Evolutionary conservation across 495 filamentous ascomycete species (phyloP).

Genomic region (Cudoniella acicularis): DNA sequence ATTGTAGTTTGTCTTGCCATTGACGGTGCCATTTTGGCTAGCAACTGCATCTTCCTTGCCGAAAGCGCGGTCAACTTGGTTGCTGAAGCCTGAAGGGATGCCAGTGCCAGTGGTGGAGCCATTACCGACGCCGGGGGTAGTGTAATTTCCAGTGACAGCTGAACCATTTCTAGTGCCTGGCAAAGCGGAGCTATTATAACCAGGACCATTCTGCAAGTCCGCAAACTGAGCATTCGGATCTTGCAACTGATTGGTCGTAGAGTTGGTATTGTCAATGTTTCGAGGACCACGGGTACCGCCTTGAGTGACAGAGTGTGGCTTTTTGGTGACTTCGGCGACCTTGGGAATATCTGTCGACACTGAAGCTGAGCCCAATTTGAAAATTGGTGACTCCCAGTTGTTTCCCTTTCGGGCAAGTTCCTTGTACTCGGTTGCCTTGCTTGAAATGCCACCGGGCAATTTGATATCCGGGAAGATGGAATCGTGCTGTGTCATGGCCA

Average conservation of each 20-base stretch:
- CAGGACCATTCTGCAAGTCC: slow-evolving; percentile 7
- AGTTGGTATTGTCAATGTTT: slow-evolving; percentile 28
- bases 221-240: slow-evolving; percentile 13
- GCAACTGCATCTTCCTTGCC: slow-evolving; percentile 26
- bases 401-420: slow-evolving; percentile 84
- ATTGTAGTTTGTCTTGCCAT: slow-evolving; percentile 25
- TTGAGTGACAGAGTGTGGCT: slow-evolving; percentile 46
- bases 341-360: slow-evolving; percentile 68
- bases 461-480: slow-evolving; percentile 86
- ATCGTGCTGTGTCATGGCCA: slow-evolving; percentile 84
- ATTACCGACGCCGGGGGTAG: neutral
- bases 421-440: slow-evolving; percentile 93
- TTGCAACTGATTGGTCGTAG: slow-evolving; percentile 21
- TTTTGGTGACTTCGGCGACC: slow-evolving; percentile 62
- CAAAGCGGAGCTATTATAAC: slow-evolving; percentile 10
- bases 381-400: slow-evolving; percentile 92
- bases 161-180: neutral
- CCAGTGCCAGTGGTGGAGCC: slow-evolving; percentile 17
- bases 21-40: slow-evolving; percentile 18
- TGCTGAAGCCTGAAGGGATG: slow-evolving; percentile 44
- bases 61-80: slow-evolving; percentile 53
- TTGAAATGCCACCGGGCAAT: slow-evolving; percentile 85
- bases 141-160: neutral
- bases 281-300: slow-evolving; percentile 36
- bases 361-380: slow-evolving; percentile 77